Evolutionary conservation across 306 rosid genomes (phyloP), one percentile per base, ranked within the genome.

Genomic region (Citrullus amarus): DNA sequence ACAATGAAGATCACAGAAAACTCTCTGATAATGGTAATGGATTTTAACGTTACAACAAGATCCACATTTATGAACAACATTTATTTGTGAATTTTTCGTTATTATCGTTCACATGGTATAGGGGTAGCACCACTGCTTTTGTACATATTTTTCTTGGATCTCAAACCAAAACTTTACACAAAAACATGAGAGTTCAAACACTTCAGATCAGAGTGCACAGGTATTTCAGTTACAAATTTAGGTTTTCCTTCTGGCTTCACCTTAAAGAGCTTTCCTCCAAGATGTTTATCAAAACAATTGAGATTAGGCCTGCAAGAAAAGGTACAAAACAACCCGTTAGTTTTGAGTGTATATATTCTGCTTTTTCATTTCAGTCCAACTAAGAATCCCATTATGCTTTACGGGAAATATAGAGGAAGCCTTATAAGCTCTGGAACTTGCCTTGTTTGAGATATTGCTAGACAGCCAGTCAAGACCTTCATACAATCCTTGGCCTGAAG

Each of bases 401-500:
- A 36, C 6, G 39, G 39, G 39, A 36, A 36, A 36, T 5, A 36
- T 48, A 48, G 1, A 12, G 38, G 57, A 70, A 25, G 41, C 48
- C 13, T 15, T 20, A 38, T 16, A 1, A 70, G 75, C 38, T 69
- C 50, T 46, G 56, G 57, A 7, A 28, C 79, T 55, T 87, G 83
- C 83, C 86, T 85, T 93, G 88, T 51, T 78, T 76, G 93, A 82
- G 82, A 93, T 88, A 85, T 93, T 84, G 85, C 92, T 86, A 34
- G 97, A 93, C 76, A 93, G 85, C 97, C 96, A 90, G 84, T 91
- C 97, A 73, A 93, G 93, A 46, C 93, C 98, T 85, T 93, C 98
- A 53, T 91, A 93, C 54, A 93, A 89, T 48, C 88, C 89, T 86
- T 86, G 89, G 46, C 88, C 89, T 53, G 78, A 78, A 6, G 89